Evolutionary conservation across 176 grass and related monocot species (phyloP).

Genomic region (Tillandsia fasciculata): DNA sequence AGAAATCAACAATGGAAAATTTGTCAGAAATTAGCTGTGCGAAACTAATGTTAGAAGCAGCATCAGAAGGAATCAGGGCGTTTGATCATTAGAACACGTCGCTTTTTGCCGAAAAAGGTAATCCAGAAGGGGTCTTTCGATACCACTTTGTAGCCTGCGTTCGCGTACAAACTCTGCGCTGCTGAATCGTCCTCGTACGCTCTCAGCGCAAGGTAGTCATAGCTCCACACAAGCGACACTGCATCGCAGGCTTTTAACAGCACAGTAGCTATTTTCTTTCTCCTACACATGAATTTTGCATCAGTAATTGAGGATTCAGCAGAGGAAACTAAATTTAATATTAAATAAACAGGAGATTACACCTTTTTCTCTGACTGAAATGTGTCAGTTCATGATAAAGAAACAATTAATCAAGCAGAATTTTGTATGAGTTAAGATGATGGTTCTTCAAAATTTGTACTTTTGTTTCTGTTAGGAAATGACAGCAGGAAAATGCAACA

Average conservation of each 20-base stretch:
- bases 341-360: not conserved
- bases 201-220: slow-evolving; percentile 54
- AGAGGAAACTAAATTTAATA: not conserved
- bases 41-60: too few relatives aligned
- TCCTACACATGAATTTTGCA: slow-evolving; percentile 21
- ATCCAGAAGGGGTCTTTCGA: slow-evolving; percentile 59
- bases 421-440: not conserved
- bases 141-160: slow-evolving; percentile 54
- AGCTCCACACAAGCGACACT: slow-evolving; percentile 46
- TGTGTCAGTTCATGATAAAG: not conserved
- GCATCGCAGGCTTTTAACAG: slow-evolving; percentile 68
- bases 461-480: not conserved
- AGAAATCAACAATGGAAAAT: too few relatives aligned
- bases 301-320: not conserved
- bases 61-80: not conserved
- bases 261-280: slow-evolving; percentile 64
- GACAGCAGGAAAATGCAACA: not conserved
- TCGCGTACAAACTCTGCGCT: slow-evolving; percentile 53
- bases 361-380: not conserved
- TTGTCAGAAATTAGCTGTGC: too few relatives aligned
- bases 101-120: slow-evolving; percentile 52
- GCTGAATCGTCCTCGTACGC: slow-evolving; percentile 61
- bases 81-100: slow-evolving; percentile 77
- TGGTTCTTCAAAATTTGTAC: not conserved
- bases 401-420: not conserved